Base-by-base conservation (phyloP, 768 basidiomycete species). In the Hypholoma fasciculare region DNA sequence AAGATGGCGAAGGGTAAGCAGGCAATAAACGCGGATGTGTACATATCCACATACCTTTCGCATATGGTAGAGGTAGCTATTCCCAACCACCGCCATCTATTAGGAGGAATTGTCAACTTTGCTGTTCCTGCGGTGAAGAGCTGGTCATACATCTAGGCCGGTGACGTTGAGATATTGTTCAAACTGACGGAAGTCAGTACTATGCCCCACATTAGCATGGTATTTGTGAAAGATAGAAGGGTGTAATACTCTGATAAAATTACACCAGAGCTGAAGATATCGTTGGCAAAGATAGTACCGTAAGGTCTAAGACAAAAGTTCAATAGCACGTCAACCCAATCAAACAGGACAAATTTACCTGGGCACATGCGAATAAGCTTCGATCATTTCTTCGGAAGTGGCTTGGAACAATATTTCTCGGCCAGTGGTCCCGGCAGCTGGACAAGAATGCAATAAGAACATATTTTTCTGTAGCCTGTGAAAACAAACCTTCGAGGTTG, bases 101-200 rank as follows among this genome's bases (percentile, higher is more conserved):
- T 9, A 34, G 2, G 9, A 34, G 23, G 23, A 34, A 2, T 5
- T 34, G 9, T 34, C 9, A 34, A 34, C 6, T 34, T 34, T 9
- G 30, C 6, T 9, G 30, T 9, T 7, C 30, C 2, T 9, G 9
- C 1, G 6, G 9, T 34, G 30, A 34, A 34, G 30, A 7, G 30
- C 1, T 34, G 30, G 3, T 34, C 86, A 66, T 66, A 92, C 92
- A 70, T 98, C 96, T 19, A 98, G 73, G 11, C 96, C 96, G 0
- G 94, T 90, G 17, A 98, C 87, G 64, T 92, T 90, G 34, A 96
- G 74, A 68, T 97, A 97, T 56, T 88, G 75, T 64, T 93, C 90
- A 60, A 97, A 98, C 63, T 98, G 96, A 27, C 92, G 86, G 66
- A 98, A 98, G 71, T 98, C 96, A 51, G 96, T 98, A 67, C 93